phyloP scores from a whole-genome alignment of 257 asterid species.

The Plectranthus barbatus region DNA sequence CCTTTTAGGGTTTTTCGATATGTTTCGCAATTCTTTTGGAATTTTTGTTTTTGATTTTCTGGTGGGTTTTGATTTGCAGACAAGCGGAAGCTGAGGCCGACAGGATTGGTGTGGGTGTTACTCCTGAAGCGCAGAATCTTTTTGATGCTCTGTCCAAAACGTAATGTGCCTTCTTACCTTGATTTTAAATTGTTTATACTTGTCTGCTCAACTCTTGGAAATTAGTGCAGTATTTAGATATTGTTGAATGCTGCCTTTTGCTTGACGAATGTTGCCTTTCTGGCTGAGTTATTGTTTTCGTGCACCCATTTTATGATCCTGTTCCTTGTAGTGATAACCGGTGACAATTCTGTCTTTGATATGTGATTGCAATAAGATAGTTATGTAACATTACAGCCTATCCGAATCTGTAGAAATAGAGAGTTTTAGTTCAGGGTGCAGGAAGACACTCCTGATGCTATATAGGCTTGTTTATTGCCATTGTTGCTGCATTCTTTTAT shows the following conservation, averaged over 20 bases:
- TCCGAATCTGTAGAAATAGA: neutral
- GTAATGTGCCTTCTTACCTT: constrained; percentile 30
- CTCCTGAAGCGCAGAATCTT: constrained; percentile 81
- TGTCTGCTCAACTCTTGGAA: neutral
- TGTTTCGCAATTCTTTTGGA: neutral
- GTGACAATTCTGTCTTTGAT: neutral
- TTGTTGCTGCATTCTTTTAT: neutral
- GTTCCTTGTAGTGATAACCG: neutral
- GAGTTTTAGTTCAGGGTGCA: neutral
- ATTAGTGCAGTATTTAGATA: neutral
- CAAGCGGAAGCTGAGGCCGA: constrained; percentile 89
- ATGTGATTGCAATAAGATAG: neutral
- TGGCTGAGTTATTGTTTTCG: neutral
- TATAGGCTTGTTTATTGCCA: neutral
- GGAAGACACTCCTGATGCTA: neutral
- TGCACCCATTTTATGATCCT: neutral
- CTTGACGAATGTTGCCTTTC: neutral
- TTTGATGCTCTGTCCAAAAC: constrained; percentile 94
- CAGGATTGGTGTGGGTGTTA: constrained; percentile 94
- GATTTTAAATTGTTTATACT: no score
- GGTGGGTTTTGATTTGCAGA: constrained; percentile 27
- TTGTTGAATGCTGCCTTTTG: neutral
- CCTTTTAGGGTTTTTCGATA: neutral
- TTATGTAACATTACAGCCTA: neutral
- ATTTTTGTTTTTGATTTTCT: neutral